Percentiles rank a stretch among this genome's conserved stretches.
phyloP scores from a whole-genome alignment of 2,329 filamentous ascomycete genomes.

The Clonostachys rhizophaga region DNA sequence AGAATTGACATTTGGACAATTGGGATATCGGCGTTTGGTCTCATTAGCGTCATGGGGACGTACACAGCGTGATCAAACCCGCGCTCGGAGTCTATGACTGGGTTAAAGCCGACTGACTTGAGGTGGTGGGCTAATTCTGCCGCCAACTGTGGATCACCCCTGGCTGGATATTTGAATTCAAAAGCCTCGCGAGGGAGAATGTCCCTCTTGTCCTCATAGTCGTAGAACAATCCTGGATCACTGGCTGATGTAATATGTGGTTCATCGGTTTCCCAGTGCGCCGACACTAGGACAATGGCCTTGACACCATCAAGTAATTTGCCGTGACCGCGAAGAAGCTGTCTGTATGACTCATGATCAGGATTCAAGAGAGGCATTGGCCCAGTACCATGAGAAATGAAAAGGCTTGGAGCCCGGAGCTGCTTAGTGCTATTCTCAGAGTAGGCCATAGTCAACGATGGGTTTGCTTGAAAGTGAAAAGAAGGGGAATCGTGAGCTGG shows the following conservation, averaged over 20 bases:
- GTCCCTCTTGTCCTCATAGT: conserved; percentile 41
- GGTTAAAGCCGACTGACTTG: conserved; percentile 36
- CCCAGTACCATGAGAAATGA: no score
- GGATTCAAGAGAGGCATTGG: no score
- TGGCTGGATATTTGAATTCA: conserved; percentile 48
- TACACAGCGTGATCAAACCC: conserved; percentile 60
- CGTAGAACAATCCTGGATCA: conserved; percentile 46
- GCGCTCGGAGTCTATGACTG: conserved; percentile 29
- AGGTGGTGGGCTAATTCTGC: conserved; percentile 39
- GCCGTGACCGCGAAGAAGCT: no score
- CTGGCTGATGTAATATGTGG: conserved; percentile 46
- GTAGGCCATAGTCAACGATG: no score
- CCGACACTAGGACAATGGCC: conserved; percentile 52
- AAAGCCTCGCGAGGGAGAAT: conserved; percentile 51
- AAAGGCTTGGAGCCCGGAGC: no score
- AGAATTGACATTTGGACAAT: conserved; percentile 54
- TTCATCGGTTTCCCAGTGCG: conserved; percentile 46
- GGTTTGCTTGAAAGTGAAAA: no score
- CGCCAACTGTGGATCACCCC: conserved; percentile 49
- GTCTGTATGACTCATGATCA: no score
- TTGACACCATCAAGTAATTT: no score
- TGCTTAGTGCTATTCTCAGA: no score
- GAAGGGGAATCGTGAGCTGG: no score
- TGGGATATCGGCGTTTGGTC: conserved; percentile 45
- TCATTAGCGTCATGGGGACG: conserved; percentile 48